Evolutionary conservation across 1,284 basidiomycete genomes (phyloP), one percentile per base, ranked within the genome.

Genomic region (Heterobasidion parviporum): DNA sequence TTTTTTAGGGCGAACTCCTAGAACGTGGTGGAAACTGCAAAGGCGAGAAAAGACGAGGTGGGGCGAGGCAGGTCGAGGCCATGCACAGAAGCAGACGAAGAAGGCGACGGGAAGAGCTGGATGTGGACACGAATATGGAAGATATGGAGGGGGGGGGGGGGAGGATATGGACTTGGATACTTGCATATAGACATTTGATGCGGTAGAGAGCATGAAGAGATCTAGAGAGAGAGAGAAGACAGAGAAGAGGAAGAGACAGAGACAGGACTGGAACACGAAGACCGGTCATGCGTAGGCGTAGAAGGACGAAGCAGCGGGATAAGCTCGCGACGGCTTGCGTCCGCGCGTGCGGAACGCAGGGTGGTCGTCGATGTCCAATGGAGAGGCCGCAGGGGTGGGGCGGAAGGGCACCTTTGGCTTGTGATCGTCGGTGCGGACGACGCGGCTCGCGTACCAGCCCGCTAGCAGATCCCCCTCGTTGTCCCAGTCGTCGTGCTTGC

Each of bases 291-390:
- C 8, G 15, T 14, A 34, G 8, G 41, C 36, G 52, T 47, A 41
- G 35, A 48, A 38, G 38, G 53, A 57, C 61, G 60, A 67, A 59
- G 64, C 63, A 6, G 62, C 56, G 10, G 38, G 2, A 38, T 60
- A 54, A 12, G 59, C 47, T 43, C 67, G 66, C 33, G 63, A 59
- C 26, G 62, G 46, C 59, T 64, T 66, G 44, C 70, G 66, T 4
- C 70, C 70, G n/a, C 69, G 66, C 20, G 62, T 48, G 32, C 61
- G 62, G 59, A 63, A 68, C 41, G 65, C 68, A 18, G 66, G 65
- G 50, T 68, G 65, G 10, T 67, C 66, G 20, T 62, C 62, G 8
- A 48, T 51, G 50, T 55, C 59, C 7, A 59, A 5, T 5, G 26
- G 26, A 6, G 26, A 26, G 4, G 26, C 26, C 26, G 26, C 26